Evolutionary conservation across 148 eudicot genomes (phyloP).

Genomic region (Heliosperma pusillum): DNA sequence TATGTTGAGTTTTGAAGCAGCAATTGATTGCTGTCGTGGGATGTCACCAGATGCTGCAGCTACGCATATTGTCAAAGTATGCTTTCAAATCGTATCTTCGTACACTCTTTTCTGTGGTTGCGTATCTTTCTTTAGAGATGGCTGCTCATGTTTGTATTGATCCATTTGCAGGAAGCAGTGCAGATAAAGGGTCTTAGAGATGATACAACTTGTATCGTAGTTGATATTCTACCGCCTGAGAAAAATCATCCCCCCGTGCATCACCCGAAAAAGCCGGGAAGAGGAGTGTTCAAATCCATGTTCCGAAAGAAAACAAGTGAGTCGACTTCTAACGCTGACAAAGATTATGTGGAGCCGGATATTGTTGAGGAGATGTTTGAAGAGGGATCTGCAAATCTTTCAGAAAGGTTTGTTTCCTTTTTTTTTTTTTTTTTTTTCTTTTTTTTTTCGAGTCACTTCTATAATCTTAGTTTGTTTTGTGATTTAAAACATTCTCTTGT

Average conservation of each 20-base stretch:
- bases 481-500: not conserved
- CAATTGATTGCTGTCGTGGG: constrained; percentile 78
- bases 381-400: constrained; percentile 92
- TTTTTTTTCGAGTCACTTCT: not conserved
- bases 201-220: constrained; percentile 95
- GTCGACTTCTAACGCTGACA: constrained; percentile 48
- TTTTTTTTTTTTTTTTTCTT: not conserved
- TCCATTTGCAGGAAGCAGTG: constrained; percentile 73
- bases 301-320: constrained; percentile 63
- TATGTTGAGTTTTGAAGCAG: constrained; percentile 77
- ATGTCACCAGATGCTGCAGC: constrained; percentile 89
- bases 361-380: constrained; percentile 82
- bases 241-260: constrained; percentile 55
- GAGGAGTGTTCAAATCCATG: constrained; percentile 76
- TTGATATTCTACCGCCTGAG: constrained; percentile 67
- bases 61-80: constrained; percentile 82
- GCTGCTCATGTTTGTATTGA: constrained; percentile 8
- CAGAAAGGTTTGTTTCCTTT: constrained; percentile 56
- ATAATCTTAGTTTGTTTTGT: not conserved
- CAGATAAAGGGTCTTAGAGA: constrained; percentile 81
- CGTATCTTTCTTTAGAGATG: not conserved
- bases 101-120: not conserved
- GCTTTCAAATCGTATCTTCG: not conserved
- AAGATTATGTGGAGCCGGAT: constrained; percentile 63
- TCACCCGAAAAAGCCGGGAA: constrained; percentile 71